Conservation (phyloP, 768 basidiomycete species). For the Podaxis mareebaensis region DNA sequence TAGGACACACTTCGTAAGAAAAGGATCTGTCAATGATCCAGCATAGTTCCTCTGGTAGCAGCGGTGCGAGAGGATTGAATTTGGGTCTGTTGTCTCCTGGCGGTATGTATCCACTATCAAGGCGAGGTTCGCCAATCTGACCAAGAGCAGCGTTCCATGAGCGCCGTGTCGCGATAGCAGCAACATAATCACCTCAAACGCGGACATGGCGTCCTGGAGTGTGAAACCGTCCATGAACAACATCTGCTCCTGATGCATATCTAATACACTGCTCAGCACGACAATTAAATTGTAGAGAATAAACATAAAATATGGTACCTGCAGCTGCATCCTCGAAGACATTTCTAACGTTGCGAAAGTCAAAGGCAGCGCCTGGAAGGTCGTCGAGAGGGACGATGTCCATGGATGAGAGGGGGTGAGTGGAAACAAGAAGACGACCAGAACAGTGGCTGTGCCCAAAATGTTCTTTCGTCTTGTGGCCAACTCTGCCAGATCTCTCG, state of each 20-base stretch:
- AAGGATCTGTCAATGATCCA: conserved; percentile 83
- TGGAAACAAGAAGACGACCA: not conserved
- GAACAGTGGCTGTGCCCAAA: conserved; percentile 33
- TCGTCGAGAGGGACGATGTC: conserved; percentile 1
- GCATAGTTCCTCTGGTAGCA: conserved; percentile 81
- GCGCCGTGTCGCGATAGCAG: not conserved
- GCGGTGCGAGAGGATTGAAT: conserved; percentile 64
- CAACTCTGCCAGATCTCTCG: conserved; percentile 6
- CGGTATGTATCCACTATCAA: conserved; percentile 75
- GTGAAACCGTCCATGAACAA: conserved; percentile 70
- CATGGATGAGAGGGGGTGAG: not conserved
- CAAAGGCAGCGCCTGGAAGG: conserved; percentile 56
- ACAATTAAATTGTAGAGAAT: conserved; percentile 14
- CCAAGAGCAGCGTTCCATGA: conserved; percentile 14
- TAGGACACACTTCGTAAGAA: conserved; percentile 68
- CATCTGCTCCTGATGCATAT: conserved; percentile 63
- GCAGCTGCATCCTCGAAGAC: conserved; percentile 59
- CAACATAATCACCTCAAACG: conserved; percentile 64
- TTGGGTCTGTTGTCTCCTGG: conserved; percentile 41
- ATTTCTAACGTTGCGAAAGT: conserved; percentile 64
- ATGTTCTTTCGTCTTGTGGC: conserved; percentile 20
- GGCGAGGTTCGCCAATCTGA: conserved; percentile 87
- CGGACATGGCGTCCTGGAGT: conserved; percentile 91
- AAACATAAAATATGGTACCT: conserved; percentile 42
- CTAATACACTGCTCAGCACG: conserved; percentile 29